Percentiles rank a stretch among this genome's conserved stretches.
phyloP scores from a whole-genome alignment of 345 rosid species.

The Sonneratia caseolaris region DNA sequence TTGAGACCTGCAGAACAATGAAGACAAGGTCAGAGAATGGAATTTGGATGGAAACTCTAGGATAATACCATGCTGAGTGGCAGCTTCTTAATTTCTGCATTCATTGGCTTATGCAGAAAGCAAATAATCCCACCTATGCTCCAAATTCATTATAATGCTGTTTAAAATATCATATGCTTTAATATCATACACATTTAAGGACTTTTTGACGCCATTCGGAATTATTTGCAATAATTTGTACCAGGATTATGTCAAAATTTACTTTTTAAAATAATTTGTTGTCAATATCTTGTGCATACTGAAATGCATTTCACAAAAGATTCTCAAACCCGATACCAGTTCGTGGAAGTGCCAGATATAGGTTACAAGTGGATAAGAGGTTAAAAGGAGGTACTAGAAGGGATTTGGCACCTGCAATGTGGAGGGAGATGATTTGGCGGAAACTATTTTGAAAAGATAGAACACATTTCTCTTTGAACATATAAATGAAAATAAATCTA shows the following conservation, averaged over 20 bases:
- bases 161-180: not conserved
- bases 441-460: no score
- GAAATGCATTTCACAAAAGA: no score
- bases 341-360: no score
- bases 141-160: not conserved
- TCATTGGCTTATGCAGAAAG: not conserved
- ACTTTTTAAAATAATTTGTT: no score
- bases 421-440: not conserved
- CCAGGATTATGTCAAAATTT: no score
- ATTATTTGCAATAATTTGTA: not conserved
- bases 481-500: no score
- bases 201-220: not conserved
- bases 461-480: no score
- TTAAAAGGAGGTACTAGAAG: no score
- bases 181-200: not conserved
- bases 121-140: not conserved
- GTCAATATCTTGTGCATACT: no score
- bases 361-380: no score
- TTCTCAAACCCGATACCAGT: no score
- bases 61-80: not conserved
- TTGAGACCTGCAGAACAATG: constrained; percentile 41
- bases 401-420: no score
- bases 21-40: not conserved
- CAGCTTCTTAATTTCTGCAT: not conserved
- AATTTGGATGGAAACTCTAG: not conserved